Evolutionary conservation across 306 rosid genomes (phyloP).

Genomic region (Medicago ruthenica): DNA sequence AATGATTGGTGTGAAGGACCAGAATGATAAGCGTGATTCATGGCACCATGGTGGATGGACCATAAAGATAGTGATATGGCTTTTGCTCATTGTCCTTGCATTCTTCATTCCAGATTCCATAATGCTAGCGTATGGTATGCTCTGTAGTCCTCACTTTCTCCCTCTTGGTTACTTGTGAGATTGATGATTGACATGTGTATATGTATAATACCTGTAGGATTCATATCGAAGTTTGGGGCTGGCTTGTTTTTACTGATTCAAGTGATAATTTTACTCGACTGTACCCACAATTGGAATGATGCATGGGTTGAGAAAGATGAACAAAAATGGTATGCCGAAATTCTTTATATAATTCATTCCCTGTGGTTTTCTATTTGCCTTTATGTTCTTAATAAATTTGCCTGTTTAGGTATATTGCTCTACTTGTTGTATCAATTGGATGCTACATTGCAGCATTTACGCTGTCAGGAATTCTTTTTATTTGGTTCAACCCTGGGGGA

Average conservation of each 20-base stretch:
- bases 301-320: conserved; percentile 98
- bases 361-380: conserved; percentile 22
- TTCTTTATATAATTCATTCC: background rate
- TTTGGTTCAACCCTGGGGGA: conserved; percentile 96
- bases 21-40: conserved; percentile 87
- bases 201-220: conserved; percentile 56
- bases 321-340: conserved; percentile 73
- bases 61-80: conserved; percentile 78
- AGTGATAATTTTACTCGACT: conserved; percentile 87
- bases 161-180: conserved; percentile 18
- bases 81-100: conserved; percentile 75
- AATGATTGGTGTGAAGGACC: conserved; percentile 96
- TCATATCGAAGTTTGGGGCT: conserved; percentile 87
- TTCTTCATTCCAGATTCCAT: conserved; percentile 81
- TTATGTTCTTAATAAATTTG: conserved; percentile 40
- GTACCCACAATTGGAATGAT: conserved; percentile 90
- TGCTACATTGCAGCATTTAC: conserved; percentile 86
- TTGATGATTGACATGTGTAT: conserved; percentile 16
- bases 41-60: conserved; percentile 99
- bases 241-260: conserved; percentile 91
- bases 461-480: conserved; percentile 79
- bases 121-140: conserved; percentile 71
- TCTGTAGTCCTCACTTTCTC: conserved; percentile 20
- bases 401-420: conserved; percentile 82
- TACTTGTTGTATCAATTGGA: conserved; percentile 76